Percentiles rank a stretch among this genome's conserved stretches.
Evolutionary conservation across 202 grass and related monocot genomes (phyloP).

Genomic region (Brachypodium distachyon): DNA sequence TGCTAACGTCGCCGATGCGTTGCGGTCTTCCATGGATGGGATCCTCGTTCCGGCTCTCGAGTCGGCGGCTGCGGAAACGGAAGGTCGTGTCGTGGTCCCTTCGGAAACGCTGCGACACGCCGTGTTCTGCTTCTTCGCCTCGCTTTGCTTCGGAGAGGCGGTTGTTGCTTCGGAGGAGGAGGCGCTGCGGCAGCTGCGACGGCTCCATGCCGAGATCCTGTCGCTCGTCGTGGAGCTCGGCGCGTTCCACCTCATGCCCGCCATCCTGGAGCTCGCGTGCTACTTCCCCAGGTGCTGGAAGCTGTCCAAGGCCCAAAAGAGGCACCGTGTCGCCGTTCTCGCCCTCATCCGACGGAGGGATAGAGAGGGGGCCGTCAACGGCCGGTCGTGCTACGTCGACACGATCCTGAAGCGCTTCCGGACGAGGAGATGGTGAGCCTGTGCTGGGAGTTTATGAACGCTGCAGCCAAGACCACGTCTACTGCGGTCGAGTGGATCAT

Average conservation of each 20-base stretch:
- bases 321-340: not conserved
- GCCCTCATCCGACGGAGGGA: not conserved
- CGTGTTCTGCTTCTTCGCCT: conserved; percentile 11
- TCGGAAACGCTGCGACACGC: not conserved
- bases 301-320: not conserved
- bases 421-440: conserved; percentile 30
- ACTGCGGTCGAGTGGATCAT: conserved; percentile 33
- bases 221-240: not conserved
- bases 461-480: conserved; percentile 26
- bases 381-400: conserved; percentile 23
- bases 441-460: conserved; percentile 47
- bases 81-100: not conserved
- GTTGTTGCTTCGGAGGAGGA: not conserved
- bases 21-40: not conserved
- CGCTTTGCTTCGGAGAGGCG: conserved; percentile 9
- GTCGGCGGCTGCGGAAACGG: not conserved
- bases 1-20: not conserved
- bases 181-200: not conserved
- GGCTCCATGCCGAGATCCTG: not conserved
- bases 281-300: not conserved
- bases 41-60: conserved; percentile 7
- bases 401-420: conserved; percentile 19
- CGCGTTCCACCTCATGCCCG: conserved; percentile 19
- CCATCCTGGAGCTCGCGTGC: not conserved
- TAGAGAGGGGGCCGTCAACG: not conserved